These are phyloP conservation scores for Colletotrichum sp. DNA, from an alignment of 2,329 filamentous ascomycete species.

Conservation along the genomic window DNA sequence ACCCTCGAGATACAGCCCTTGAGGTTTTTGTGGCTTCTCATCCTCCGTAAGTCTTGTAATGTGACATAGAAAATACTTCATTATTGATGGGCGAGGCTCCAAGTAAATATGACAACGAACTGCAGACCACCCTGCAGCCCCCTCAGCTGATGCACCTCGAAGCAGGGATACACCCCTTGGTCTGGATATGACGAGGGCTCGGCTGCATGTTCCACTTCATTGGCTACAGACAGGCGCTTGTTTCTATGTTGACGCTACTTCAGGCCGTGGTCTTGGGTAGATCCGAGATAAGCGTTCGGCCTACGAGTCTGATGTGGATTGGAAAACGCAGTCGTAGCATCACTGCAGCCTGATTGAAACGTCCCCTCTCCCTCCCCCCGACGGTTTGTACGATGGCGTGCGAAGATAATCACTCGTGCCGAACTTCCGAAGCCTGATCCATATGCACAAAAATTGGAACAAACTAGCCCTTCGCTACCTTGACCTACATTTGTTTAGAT, in stretches of 20 bases:
- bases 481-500: constrained; percentile 32
- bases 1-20: neutral
- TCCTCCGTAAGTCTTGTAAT: neutral
- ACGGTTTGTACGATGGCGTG: neutral
- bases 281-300: neutral
- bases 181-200: neutral
- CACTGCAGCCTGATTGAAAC: neutral
- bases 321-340: neutral
- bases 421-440: neutral
- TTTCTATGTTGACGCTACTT: neutral
- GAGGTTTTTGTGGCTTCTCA: neutral
- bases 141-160: neutral
- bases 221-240: neutral
- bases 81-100: neutral
- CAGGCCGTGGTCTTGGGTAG: neutral
- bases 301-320: neutral
- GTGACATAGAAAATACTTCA: neutral
- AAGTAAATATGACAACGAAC: neutral
- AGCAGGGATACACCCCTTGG: neutral
- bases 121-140: neutral
- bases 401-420: neutral
- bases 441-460: neutral
- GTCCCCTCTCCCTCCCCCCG: no score
- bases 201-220: neutral
- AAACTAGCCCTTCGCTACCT: neutral